Evolutionary conservation across 2,329 filamentous ascomycete species (phyloP), one percentile per base, ranked within the genome.

Genomic region (Ophiostoma montium): DNA sequence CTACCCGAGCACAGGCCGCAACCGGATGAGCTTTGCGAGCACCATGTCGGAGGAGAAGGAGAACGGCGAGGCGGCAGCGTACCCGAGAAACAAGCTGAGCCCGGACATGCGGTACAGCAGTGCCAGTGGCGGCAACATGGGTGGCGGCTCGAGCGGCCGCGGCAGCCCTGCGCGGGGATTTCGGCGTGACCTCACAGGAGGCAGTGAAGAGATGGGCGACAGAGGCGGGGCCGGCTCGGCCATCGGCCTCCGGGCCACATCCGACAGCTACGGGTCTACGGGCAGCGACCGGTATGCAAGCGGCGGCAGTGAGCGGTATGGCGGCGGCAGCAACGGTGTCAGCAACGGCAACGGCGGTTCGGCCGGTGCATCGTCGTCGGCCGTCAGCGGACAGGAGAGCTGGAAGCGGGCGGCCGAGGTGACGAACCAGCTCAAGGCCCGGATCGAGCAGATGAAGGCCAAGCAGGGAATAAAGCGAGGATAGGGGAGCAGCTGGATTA

Each of bases 351-450:
- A 52, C 39, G 51, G 39, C 3, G 21, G 56, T 4, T 47, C 48
- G 3, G 46, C 52, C 10, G 55, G 53, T 23, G 49, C 48, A 35
- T 8, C 46, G 52, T 13, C 53, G 54, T 33, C 49, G 51, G 18
- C 48, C 31, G 52, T 49, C 12, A 52, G 57, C 42, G 80, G 80
- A 1, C 80, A 82, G 16, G 92, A 98, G 68, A 96, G 89, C 63
- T 98, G 92, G 92, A 94, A 89, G 69, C 75, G 92, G 57, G 92
- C 92, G 16, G 92, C 92, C 2, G 92, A 98, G 69, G 92, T 98
- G 51, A 98, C 92, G 49, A 95, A 89, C 65, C 92, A 95, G 64
- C 66, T 98, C 60, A 98, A 96, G 70, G 88, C 90, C 47, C 80
- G 92, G 63, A 98, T 98, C 65, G 92, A 96, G 70, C 85, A 92